phyloP scores from a whole-genome alignment of 768 basidiomycete species.

The Rhodotorula sphaerocarpa region DNA sequence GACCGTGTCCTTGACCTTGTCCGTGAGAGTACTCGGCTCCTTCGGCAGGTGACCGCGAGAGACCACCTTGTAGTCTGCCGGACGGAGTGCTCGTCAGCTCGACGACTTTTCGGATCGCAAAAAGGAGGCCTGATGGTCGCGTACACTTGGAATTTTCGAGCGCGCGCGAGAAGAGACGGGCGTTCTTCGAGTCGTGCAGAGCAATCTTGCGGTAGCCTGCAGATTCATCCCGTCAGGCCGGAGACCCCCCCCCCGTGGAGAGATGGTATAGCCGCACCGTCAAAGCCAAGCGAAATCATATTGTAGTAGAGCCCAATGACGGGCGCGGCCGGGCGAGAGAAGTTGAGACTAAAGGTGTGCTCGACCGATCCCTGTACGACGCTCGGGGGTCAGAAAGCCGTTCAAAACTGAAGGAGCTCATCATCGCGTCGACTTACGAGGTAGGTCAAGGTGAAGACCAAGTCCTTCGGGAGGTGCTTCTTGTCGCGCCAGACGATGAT shows the following conservation, averaged over 20 bases:
- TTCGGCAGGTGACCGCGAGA: conserved; percentile 51
- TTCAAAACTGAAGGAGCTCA: too few relatives aligned
- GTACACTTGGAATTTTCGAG: conserved; percentile 53
- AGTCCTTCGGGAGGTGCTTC: conserved; percentile 56
- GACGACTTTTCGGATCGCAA: neutral
- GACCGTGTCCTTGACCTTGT: conserved; percentile 42
- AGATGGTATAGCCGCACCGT: too few relatives aligned
- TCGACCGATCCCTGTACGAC: conserved; percentile 45
- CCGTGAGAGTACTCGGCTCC: conserved; percentile 31
- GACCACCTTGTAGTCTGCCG: conserved; percentile 40
- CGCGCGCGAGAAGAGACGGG: conserved; percentile 50
- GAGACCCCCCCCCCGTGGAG: too few relatives aligned
- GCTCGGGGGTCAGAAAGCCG: neutral
- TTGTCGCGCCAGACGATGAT: conserved; percentile 60
- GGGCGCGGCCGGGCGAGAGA: conserved; percentile 32
- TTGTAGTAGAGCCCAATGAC: conserved; percentile 35
- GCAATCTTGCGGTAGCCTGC: conserved; percentile 49
- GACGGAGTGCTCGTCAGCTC: neutral
- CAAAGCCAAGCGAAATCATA: conserved; percentile 33
- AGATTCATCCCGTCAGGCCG: too few relatives aligned
- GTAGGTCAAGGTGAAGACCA: conserved; percentile 53
- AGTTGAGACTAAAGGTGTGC: conserved; percentile 60
- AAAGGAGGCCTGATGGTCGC: neutral
- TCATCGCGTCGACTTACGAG: conserved; percentile 40
- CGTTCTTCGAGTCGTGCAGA: conserved; percentile 53